Base-by-base conservation (phyloP, 169 alveolate genomes). In the Cytauxzoon felis region DNA sequence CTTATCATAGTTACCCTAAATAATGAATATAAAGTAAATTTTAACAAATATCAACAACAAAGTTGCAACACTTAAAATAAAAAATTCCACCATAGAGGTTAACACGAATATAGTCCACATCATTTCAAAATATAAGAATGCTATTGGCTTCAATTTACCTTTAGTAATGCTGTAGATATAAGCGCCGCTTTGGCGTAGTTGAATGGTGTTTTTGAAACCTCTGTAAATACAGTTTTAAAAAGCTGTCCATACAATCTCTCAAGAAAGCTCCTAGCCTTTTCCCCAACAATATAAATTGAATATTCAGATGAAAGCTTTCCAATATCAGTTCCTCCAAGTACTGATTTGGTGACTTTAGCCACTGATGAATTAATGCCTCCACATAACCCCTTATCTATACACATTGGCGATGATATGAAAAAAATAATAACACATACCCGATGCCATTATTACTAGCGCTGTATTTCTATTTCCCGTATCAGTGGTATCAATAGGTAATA, bases 361-460 rank as follows among this genome's bases (percentile, higher is more conserved):
- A 85, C 72, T 24, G 92, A 85, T 30, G 90, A 70, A 73, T 90
- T 90, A 33, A 90, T 88, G 26, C 93, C 93, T 18, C 94, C 94
- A 61, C 94, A 90, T 24, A 90, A 73, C 27, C 94, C 94, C 85
- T 90, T 90, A 51, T 89, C 93, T 87, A 82, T 7, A 67, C 16
- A 62, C 32, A 8, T 40, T 29, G 49, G 43, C 62, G 11, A 34
- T 33, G 4, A 48, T 47, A 24, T 43, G 76, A 47, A 62, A 32
- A n/a, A n/a, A n/a, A n/a, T n/a, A 21, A 21, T 11, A 6, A 0
- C 13, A 16, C 48, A 27, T 18, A 61, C 72, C 83, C 5, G 86
- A 76, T 1, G 76, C 86, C 48, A 76, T 42, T n/a, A 76, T 70
- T 5, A 76, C 61, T 11, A 76, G 18, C 38, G 86, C 86, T 18